Base-by-base conservation (phyloP, 257 asterid species). In the Salvia miltiorrhiza region DNA sequence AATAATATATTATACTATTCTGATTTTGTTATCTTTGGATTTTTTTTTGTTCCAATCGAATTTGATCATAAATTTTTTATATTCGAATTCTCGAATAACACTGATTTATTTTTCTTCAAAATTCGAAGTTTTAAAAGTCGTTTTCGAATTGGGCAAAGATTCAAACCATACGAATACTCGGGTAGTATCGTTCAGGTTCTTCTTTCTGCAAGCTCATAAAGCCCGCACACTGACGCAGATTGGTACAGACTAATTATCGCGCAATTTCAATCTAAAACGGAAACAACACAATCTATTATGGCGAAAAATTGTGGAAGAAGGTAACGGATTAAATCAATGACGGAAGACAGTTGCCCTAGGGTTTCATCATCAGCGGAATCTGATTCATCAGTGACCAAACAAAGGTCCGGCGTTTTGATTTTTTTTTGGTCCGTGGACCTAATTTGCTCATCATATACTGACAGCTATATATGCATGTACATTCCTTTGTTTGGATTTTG, bases 321-420 rank as follows among this genome's bases (percentile, higher is more conserved):
- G 65, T 20, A 65, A 50, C 26, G 50, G 57, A 21, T 56, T 40
- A 49, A 28, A 72, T 56, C 86, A 56, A 88, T 86, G 98, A 84
- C 87, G 56, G 88, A 84, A 58, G 91, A 90, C 32, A 82, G 77
- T 74, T 81, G 84, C 73, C 82, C 86, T 74, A 85, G 89, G 84
- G 91, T 81, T 88, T 86, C 88, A 21, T 63, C 88, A 37, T 63
- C 89, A 12, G 77, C 94, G 41, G 87, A 83, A 73, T 76, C 93
- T 13, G 84, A 83, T 76, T 80, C 95, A 37, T 84, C 95, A 37
- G 65, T 82, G 40, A 72, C 91, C 63, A 90, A 93, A 73, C 92
- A 83, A 76, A 93, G 98, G 98, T 93, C 48, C 73, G 45, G 4
- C 47, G 73, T 50, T 63, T 58, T 70, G 41, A 50, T 52, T 72